Base-by-base conservation (phyloP, 2,329 filamentous ascomycete genomes). In the Coniochaeta sp. region DNA sequence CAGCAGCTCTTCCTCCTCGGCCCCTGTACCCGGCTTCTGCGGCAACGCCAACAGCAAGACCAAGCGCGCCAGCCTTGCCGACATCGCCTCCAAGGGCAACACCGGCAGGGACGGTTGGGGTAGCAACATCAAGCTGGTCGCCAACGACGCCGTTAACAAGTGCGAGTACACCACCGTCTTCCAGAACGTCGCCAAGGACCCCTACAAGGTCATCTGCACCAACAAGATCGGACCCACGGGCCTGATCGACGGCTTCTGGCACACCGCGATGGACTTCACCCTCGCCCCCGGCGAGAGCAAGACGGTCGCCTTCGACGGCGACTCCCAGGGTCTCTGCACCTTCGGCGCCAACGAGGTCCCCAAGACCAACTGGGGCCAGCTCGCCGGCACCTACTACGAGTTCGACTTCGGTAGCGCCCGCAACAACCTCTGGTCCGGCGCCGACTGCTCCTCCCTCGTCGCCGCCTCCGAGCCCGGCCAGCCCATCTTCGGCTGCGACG, bases 91-190 rank as follows among this genome's bases (percentile, higher is more conserved):
- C 64, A 60, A 57, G 4, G 77, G 77, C 58, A 79, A 80, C 69
- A 63, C 63, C 13, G 77, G 77, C 52, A 60, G 61, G 3, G 59
- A 55, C 51, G n/a, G 65, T 53, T 79, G 71, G 62, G 76, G 75
- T 60, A 77, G 75, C 74, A 80, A 80, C 73, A 64, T 78, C 48
- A 73, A 75, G 72, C 55, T 68, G 28, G 62, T 79, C 53, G 58
- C 66, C 56, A 59, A 57, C 52, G 55, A 56, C 47, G 60, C 70
- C 48, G 65, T 64, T 54, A 48, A 59, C 54, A 50, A 69, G 55
- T 79, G 78, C 68, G 55, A 72, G 50, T 76, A 78, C 68, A 65
- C 66, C 18, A 55, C 67, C 54, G 65, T 65, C 56, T 74, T 77
- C 61, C 63, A 61, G 61, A 68, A 66, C 49, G 63, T 65, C 49